A percentile compares a stretch with the other conserved stretches of the same genome.
These are phyloP conservation scores for Dichomitus squalens DNA, from an alignment of 1,284 basidiomycete species.

Conservation along the genomic window DNA sequence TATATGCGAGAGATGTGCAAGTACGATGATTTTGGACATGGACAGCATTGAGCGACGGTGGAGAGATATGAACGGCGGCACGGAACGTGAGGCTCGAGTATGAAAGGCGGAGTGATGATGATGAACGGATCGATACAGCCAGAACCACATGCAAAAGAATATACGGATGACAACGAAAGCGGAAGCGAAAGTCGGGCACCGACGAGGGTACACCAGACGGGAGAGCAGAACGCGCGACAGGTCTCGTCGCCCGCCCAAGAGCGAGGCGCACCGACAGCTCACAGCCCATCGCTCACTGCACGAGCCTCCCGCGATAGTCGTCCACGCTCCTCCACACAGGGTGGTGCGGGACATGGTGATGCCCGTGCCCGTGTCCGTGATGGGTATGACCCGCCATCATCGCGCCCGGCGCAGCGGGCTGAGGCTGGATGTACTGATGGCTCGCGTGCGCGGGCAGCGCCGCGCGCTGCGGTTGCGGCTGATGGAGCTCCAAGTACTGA, in stretches of 20 bases:
- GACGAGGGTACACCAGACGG: no score
- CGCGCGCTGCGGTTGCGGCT: slow-evolving; percentile 18
- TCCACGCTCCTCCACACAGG: slow-evolving; percentile 17
- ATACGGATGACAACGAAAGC: no score
- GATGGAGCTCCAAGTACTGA: slow-evolving; percentile 21
- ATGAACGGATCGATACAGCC: no score
- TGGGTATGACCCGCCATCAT: slow-evolving; percentile 4
- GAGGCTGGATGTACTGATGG: slow-evolving; percentile 17
- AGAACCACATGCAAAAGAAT: no score
- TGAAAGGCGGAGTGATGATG: no score
- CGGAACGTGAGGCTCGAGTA: no score
- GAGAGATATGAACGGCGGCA: not conserved
- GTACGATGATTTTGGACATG: not conserved
- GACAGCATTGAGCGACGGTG: not conserved
- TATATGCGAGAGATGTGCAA: not conserved
- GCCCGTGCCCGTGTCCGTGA: slow-evolving; percentile 3
- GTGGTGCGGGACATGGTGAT: not conserved
- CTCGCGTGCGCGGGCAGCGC: not conserved
- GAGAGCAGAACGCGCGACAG: no score
- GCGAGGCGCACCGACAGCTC: no score
- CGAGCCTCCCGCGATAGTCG: slow-evolving; percentile 13
- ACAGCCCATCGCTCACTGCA: slow-evolving; percentile 18
- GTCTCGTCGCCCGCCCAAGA: no score
- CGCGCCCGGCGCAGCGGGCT: not conserved
- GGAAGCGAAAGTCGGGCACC: no score